phyloP scores from a whole-genome alignment of 495 filamentous ascomycete genomes.

The Trichoderma asperelloides region DNA sequence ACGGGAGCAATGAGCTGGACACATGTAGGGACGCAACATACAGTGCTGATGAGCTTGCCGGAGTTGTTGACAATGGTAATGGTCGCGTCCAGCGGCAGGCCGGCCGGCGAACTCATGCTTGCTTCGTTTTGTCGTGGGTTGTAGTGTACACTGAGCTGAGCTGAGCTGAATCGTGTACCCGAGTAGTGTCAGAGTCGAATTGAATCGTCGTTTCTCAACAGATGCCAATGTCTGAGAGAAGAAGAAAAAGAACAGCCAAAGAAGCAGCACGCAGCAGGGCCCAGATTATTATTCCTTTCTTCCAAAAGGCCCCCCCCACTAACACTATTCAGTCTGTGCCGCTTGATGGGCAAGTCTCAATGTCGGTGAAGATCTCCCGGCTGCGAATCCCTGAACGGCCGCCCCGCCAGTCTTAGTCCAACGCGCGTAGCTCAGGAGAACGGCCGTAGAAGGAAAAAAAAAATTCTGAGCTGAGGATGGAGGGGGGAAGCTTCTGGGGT shows the following conservation, averaged over 20 bases:
- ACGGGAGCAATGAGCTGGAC: background rate
- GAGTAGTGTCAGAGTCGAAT: too few relatives aligned
- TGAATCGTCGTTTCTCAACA: background rate
- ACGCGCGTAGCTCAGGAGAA: constrained; percentile 6
- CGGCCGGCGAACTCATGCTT: background rate
- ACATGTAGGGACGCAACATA: constrained; percentile 34
- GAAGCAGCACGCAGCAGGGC: background rate
- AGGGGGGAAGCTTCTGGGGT: background rate
- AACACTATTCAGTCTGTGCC: too few relatives aligned
- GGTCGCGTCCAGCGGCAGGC: constrained; percentile 49
- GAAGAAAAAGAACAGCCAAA: background rate
- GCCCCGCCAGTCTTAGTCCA: background rate
- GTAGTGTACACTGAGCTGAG: background rate
- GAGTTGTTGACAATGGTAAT: constrained; percentile 89
- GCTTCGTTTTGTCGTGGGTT: background rate
- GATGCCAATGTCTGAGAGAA: background rate
- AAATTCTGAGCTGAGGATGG: background rate
- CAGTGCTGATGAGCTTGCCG: constrained; percentile 84
- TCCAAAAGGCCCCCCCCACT: too few relatives aligned
- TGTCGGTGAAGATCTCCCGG: constrained; percentile 8
- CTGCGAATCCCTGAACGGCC: constrained; percentile 3
- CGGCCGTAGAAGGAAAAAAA: background rate
- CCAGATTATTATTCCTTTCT: background rate
- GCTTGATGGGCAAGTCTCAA: background rate
- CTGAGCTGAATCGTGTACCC: background rate